Base-by-base conservation (phyloP, 176 grass and related monocot genomes). In the Phoenix dactylifera region DNA sequence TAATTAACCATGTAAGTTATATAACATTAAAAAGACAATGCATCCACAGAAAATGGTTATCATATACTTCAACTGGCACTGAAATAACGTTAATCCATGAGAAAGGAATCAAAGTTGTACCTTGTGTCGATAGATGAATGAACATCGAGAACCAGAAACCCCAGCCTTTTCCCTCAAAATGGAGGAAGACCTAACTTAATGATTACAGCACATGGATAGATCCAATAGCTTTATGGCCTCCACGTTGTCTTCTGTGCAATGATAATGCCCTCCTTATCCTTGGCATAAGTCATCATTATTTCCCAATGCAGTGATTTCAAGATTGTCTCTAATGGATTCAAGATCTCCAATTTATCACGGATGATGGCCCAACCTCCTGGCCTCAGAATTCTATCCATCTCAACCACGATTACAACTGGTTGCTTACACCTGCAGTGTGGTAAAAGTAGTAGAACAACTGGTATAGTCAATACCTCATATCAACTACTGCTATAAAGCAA, bases 281-380 rank as follows among this genome's bases (percentile, higher is more conserved):
- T 82, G 57, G 87, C 75, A 71, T 70, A 98, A 54, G 59, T 88
- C 87, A 92, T 91, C 58, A 75, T 76, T 19, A 92, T 92, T 63
- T 98, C 87, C 93, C 93, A 98, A 16, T 83, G 77, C 19, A 92
- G 32, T 23, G 93, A 98, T 70, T 68, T 98, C 81, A 98, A 59
- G 55, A 92, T 98, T 18, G 26, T 49, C 70, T 98, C 93, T 55
- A 98, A 63, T 3, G 87, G 79, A 67, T 88, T 80, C 63, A 98
- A 67, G 32, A 98, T 86, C 26, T 81, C 87, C 19, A 83, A 67
- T 23, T 83, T 92, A 59, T 98, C 87, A 22, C 87, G 69, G 62
- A 98, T 91, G 67, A 98, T 92, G 64, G 76, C 87, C 87, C 87
- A 98, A 52, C 93, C 87, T 24, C 76, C 87, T 29, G 87, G 87